phyloP scores from a whole-genome alignment of 306 rosid species.

The Mimosa bimucronata region DNA sequence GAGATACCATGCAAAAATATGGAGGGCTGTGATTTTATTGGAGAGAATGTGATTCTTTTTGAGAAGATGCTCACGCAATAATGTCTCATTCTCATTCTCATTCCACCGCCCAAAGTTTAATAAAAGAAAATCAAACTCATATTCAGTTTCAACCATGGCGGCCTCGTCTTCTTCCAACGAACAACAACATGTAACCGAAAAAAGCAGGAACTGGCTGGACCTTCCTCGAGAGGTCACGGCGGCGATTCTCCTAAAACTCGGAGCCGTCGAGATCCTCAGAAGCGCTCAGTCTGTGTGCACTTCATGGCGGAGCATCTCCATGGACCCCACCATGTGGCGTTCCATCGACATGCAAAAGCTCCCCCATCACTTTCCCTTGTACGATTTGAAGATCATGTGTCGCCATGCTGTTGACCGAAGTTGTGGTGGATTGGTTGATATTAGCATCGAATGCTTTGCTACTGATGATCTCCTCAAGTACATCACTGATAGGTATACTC shows the following conservation, averaged over 20 bases:
- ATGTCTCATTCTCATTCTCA: too few relatives aligned
- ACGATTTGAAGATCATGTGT: constrained; percentile 45
- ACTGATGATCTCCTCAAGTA: constrained; percentile 53
- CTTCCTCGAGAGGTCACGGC: constrained; percentile 57
- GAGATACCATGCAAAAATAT: too few relatives aligned
- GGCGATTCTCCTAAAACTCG: constrained; percentile 50
- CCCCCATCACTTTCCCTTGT: background rate
- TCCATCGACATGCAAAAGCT: constrained; percentile 49
- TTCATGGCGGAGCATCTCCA: constrained; percentile 58
- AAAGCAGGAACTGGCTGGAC: constrained; percentile 51
- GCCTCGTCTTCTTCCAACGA: background rate
- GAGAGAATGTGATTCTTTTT: too few relatives aligned
- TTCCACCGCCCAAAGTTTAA: too few relatives aligned
- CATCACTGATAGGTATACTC: constrained; percentile 52
- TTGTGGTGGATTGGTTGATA: constrained; percentile 46
- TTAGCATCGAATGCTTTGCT: constrained; percentile 50
- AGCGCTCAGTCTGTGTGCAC: constrained; percentile 54
- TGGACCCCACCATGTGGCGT: constrained; percentile 64
- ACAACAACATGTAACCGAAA: background rate
- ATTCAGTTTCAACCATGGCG: too few relatives aligned
- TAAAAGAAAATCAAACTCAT: too few relatives aligned
- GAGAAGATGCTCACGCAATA: too few relatives aligned
- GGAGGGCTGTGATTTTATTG: too few relatives aligned
- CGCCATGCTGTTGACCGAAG: constrained; percentile 58
- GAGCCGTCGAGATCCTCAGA: constrained; percentile 44